phyloP scores from a whole-genome alignment of 352 stramenopile genomes.

The Phytophthora palmivora region DNA sequence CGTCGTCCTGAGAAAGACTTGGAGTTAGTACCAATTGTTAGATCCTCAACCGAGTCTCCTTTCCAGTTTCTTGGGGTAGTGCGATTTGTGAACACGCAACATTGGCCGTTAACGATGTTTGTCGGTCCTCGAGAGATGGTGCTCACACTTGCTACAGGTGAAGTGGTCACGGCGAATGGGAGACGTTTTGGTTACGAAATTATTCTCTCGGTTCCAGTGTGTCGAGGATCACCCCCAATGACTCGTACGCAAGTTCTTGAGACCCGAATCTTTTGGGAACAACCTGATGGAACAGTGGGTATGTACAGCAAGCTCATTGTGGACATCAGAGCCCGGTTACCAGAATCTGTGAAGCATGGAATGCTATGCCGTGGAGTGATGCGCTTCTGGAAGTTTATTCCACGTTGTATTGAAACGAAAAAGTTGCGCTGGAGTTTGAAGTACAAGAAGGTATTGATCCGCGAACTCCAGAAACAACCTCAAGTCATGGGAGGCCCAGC shows the following conservation, averaged over 20 bases:
- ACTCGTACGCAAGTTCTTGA: conserved; percentile 28
- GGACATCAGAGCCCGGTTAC: conserved; percentile 22
- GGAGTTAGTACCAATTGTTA: conserved; percentile 21
- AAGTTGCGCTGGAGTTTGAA: conserved; percentile 38
- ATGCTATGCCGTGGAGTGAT: conserved; percentile 33
- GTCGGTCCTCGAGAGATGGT: conserved; percentile 31
- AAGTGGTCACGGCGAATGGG: conserved; percentile 29
- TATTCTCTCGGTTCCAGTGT: conserved; percentile 26
- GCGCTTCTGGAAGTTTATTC: conserved; percentile 44
- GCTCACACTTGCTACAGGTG: conserved; percentile 19
- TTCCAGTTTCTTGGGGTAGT: conserved; percentile 32
- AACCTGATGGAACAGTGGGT: conserved; percentile 26
- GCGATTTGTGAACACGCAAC: conserved; percentile 28
- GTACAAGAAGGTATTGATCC: conserved; percentile 17
- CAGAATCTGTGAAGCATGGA: conserved; percentile 26
- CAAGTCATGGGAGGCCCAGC: conserved; percentile 18
- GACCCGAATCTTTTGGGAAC: conserved; percentile 41
- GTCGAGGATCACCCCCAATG: conserved; percentile 4
- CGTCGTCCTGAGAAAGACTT: conserved; percentile 18
- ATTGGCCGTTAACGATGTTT: conserved; percentile 37
- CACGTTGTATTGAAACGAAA: conserved; percentile 35
- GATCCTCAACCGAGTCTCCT: conserved; percentile 8
- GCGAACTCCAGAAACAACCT: conserved; percentile 9
- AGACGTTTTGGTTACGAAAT: conserved; percentile 36
- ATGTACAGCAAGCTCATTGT: conserved; percentile 40